Conservation (phyloP, 1,139 yeast species). For the Nadsonia starkeyi-henricii region DNA sequence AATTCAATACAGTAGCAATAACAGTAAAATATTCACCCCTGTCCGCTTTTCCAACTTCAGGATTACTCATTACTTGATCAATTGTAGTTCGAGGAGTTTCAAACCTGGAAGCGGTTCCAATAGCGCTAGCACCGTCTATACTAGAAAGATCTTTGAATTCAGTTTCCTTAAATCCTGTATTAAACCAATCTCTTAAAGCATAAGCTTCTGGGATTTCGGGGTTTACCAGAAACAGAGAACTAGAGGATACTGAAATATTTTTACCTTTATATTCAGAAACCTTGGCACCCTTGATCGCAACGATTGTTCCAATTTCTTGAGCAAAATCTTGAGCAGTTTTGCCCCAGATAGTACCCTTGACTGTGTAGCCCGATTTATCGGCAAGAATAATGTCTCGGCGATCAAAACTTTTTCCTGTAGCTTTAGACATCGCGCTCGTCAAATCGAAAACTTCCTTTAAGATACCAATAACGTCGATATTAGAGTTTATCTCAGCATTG, state of each 20-base stretch:
- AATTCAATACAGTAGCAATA: slow-evolving; percentile 58
- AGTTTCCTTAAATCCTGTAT: slow-evolving; percentile 54
- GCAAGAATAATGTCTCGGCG: slow-evolving; percentile 81
- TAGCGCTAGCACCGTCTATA: slow-evolving; percentile 17
- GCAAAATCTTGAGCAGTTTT: slow-evolving; percentile 67
- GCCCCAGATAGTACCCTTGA: slow-evolving; percentile 84
- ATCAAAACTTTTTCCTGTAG: slow-evolving; percentile 80
- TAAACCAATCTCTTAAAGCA: slow-evolving; percentile 89
- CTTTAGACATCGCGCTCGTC: slow-evolving; percentile 38
- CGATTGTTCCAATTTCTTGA: slow-evolving; percentile 49
- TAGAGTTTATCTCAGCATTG: slow-evolving; percentile 52
- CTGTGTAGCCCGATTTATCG: slow-evolving; percentile 68
- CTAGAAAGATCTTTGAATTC: slow-evolving; percentile 43
- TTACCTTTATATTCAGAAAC: slow-evolving; percentile 85
- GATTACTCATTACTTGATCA: slow-evolving; percentile 42
- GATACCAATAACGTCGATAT: slow-evolving; percentile 80
- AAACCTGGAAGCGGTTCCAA: slow-evolving; percentile 17
- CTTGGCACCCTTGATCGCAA: slow-evolving; percentile 84
- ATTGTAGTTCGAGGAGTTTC: slow-evolving; percentile 17
- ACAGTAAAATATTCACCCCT: slow-evolving; percentile 65
- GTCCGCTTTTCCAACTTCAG: slow-evolving; percentile 52
- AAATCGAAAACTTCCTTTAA: slow-evolving; percentile 16
- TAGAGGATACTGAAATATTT: slow-evolving; percentile 64
- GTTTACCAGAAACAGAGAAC: slow-evolving; percentile 60
- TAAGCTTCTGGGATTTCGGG: slow-evolving; percentile 89